Evolutionary conservation across 2,329 filamentous ascomycete species (phyloP), one percentile per base, ranked within the genome.

Genomic region (Diplodia corticola): DNA sequence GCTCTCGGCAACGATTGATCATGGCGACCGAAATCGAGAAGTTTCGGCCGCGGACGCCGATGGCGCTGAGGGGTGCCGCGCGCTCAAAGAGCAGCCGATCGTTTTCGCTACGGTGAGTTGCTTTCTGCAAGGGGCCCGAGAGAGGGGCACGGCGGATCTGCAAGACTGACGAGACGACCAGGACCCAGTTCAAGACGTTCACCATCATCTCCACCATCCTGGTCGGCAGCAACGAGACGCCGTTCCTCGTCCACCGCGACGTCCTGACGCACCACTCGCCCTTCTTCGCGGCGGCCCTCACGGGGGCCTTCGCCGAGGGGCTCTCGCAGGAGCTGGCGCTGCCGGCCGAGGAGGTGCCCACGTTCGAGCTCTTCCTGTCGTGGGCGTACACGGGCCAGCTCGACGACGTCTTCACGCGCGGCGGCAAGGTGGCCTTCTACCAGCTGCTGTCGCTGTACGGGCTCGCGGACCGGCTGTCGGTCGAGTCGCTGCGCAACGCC

Each of bases 241-340:
- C 72, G 17, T 84, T 82, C 70, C 73, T 78, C 61, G 73, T 85
- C 13, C 83, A 84, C 73, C 81, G 80, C 51, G 78, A 81, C 44
- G 77, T 84, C 35, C 75, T 84, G n/a, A 80, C 79, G 2, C 67
- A 71, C 7, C 75, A 80, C 70, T 83, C 80, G 2, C 79, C 81
- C 24, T 84, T 84, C 75, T 85, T 85, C 74, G 78, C 80, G 60
- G 82, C 82, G 49, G 81, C 82, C 3, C 79, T 85, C 54, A 80
- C 79, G 33, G 78, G 80, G 60, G 72, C 76, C 10, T 84, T 84
- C 70, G 73, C 78, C 51, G 82, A 85, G 75, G 78, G 79, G 26
- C 69, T 74, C 24, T 73, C 77, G 24, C 78, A 82, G 63, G 73
- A 72, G 10, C 77, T 84, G 67, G 73, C 71, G 6, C 76, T 84